phyloP scores from a whole-genome alignment of 257 asterid species.

The Primulina tabacum region DNA sequence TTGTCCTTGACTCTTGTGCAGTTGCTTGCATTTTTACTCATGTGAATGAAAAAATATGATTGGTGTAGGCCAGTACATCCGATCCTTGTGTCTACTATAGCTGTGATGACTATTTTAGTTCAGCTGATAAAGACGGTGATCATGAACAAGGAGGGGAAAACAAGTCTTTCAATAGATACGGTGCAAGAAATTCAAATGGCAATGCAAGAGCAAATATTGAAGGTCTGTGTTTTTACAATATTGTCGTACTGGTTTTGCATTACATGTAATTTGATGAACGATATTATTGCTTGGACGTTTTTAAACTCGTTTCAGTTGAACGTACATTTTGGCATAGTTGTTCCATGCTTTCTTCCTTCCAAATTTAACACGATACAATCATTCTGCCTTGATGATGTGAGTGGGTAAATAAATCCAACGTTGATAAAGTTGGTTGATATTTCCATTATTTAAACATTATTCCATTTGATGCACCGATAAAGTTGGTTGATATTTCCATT shows the following conservation, averaged over 20 bases:
- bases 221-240: conserved; percentile 35
- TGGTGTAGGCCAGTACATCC: conserved; percentile 51
- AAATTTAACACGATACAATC: neutral
- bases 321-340: neutral
- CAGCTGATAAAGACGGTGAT: conserved; percentile 30
- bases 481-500: neutral
- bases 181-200: conserved; percentile 23
- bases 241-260: conserved; percentile 11
- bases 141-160: conserved; percentile 25
- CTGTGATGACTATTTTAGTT: conserved; percentile 56
- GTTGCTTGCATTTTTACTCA: conserved; percentile 19
- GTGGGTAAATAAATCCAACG: conserved; percentile 6
- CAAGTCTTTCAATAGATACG: conserved; percentile 29
- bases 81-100: conserved; percentile 59
- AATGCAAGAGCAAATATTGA: conserved; percentile 34
- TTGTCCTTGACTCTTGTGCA: neutral
- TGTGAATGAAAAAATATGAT: conserved; percentile 20
- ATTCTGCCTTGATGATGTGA: conserved; percentile 2
- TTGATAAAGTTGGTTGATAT: neutral
- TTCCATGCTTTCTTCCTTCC: conserved; percentile 5
- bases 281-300: conserved; percentile 8
- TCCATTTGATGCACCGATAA: neutral
- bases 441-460: neutral
- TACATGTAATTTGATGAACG: conserved; percentile 12
- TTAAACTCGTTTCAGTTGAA: neutral